Evolutionary conservation across 768 basidiomycete genomes (phyloP).

Genomic region (Melanogaster broomeanus): DNA sequence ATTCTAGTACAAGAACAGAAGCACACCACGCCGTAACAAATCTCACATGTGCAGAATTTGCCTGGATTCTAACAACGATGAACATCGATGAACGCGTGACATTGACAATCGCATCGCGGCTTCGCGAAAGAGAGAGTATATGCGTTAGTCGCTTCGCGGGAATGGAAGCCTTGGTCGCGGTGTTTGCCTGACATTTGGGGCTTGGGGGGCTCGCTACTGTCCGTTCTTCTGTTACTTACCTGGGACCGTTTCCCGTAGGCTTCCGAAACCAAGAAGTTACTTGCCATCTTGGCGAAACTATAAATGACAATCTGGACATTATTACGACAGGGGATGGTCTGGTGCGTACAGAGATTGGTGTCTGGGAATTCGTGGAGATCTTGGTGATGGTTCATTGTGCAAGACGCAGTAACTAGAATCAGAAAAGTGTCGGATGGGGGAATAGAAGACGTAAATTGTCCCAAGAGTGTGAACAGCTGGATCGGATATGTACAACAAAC

Average conservation of each 20-base stretch:
- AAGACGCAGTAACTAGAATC: slow-evolving; percentile 15
- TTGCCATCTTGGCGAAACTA: slow-evolving; percentile 7
- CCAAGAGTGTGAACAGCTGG: slow-evolving; percentile 2
- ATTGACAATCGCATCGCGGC: slow-evolving; percentile 18
- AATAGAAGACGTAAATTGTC: slow-evolving; percentile 13
- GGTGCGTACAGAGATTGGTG: slow-evolving; percentile 9
- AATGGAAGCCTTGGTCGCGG: slow-evolving; percentile 25
- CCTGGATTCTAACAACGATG: slow-evolving; percentile 12
- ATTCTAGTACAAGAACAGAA: slow-evolving; percentile 7
- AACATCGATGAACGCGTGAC: slow-evolving; percentile 27
- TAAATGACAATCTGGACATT: slow-evolving; percentile 12
- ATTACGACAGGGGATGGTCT: slow-evolving; percentile 13
- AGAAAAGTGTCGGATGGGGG: neutral
- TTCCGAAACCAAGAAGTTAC: slow-evolving; percentile 14
- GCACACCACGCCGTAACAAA: slow-evolving; percentile 10
- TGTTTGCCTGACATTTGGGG: slow-evolving; percentile 16
- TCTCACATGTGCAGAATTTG: slow-evolving; percentile 13
- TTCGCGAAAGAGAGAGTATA: slow-evolving; percentile 12
- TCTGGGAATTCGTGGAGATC: slow-evolving; percentile 6
- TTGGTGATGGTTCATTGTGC: slow-evolving; percentile 20
- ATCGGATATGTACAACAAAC: slow-evolving; percentile 7
- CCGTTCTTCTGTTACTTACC: slow-evolving; percentile 18
- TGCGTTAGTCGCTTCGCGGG: slow-evolving; percentile 2
- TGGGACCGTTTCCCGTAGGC: slow-evolving; percentile 8
- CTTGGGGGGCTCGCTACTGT: slow-evolving; percentile 19